These are phyloP conservation scores for Picea glauca DNA, from an alignment of 75 land plant genomes.

Conservation along the genomic window DNA sequence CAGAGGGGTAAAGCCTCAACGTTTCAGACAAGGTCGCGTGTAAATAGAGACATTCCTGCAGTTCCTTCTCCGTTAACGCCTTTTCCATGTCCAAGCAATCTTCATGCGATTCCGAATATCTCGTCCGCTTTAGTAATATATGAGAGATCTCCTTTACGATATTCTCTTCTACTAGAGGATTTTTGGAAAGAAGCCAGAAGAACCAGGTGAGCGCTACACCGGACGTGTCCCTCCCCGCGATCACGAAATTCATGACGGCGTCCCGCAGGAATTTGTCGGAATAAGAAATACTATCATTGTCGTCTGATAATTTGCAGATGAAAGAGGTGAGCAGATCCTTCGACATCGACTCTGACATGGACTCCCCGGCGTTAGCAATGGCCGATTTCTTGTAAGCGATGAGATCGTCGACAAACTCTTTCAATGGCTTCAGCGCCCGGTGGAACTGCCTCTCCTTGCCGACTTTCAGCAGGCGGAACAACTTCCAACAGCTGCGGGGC, in stretches of 20 bases:
- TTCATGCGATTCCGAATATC: too few species aligned
- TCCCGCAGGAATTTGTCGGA: constrained; percentile 34
- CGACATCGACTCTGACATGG: constrained; percentile 9
- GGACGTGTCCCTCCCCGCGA: constrained; percentile 19
- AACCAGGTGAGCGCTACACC: constrained; percentile 69
- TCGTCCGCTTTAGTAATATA: too few species aligned
- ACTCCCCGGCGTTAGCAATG: too few species aligned
- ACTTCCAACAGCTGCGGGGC: constrained; percentile 13
- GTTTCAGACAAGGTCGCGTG: too few species aligned
- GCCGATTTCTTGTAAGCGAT: neutral
- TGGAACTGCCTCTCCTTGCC: constrained; percentile 18
- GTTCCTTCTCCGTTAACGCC: too few species aligned
- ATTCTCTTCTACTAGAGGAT: too few species aligned
- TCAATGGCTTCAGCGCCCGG: constrained; percentile 5
- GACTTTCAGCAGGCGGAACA: constrained; percentile 1
- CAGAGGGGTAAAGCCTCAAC: too few species aligned
- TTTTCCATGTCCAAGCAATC: too few species aligned
- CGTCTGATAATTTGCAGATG: constrained; percentile 4
- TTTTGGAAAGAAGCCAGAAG: constrained; percentile 39
- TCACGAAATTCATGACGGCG: constrained; percentile 43
- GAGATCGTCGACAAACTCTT: neutral
- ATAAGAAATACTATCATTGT: constrained; percentile 3
- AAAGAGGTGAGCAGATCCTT: too few species aligned
- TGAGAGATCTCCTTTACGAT: too few species aligned
- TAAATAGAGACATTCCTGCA: too few species aligned